phyloP scores from a whole-genome alignment of 768 basidiomycete genomes.

The Pseudohyphozyma bogoriensis region DNA sequence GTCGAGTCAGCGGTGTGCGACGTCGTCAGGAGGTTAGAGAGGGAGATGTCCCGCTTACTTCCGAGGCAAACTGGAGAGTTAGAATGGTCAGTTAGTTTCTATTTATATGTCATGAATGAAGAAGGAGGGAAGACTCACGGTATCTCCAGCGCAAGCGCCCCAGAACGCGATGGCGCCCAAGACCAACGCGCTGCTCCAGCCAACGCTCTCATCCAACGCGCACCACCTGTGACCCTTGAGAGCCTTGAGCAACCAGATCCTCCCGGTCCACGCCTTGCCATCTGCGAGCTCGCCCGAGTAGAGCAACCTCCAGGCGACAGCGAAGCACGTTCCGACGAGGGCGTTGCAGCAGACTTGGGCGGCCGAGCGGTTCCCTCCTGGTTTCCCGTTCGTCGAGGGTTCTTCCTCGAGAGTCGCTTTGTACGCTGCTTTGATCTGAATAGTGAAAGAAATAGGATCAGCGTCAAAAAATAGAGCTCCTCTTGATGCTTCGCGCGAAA shows the following conservation, averaged over 20 bases:
- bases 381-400: conserved; percentile 35
- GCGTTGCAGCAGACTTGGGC: conserved; percentile 72
- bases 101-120: too few relatives aligned
- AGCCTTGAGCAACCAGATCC: background rate
- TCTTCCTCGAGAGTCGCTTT: conserved; percentile 58
- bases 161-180: conserved; percentile 21
- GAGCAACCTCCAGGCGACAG: conserved; percentile 48
- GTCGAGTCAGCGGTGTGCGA: too few relatives aligned
- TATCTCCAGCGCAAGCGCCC: conserved; percentile 25
- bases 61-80: too few relatives aligned
- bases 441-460: too few relatives aligned
- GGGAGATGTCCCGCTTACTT: too few relatives aligned
- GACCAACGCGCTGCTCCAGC: conserved; percentile 9
- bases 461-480: too few relatives aligned
- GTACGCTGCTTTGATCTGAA: conserved; percentile 17
- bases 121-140: conserved; percentile 6
- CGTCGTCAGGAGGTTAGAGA: too few relatives aligned
- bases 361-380: conserved; percentile 61
- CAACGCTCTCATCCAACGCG: background rate
- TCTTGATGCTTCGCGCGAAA: background rate
- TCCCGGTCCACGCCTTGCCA: background rate
- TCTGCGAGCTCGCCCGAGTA: conserved; percentile 6
- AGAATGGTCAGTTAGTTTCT: background rate
- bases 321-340: conserved; percentile 52
- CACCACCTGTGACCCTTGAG: conserved; percentile 8